These are phyloP conservation scores for Scleroderma bovista DNA, from an alignment of 768 basidiomycete species.

Conservation along the genomic window DNA sequence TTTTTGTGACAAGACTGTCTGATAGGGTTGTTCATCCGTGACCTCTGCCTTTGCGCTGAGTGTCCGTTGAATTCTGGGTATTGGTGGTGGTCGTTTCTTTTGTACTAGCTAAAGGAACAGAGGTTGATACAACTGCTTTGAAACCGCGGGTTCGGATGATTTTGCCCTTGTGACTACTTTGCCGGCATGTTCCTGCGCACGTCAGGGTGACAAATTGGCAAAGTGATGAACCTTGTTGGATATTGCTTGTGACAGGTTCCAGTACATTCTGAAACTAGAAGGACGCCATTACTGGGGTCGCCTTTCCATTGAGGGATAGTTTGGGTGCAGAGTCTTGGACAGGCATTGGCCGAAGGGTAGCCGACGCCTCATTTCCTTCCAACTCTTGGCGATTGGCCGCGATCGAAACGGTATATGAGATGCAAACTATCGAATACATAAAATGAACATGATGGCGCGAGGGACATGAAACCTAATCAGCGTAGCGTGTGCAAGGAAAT, in stretches of 20 bases:
- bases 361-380: too few relatives aligned
- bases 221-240: too few relatives aligned
- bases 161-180: too few relatives aligned
- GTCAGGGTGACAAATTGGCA: too few relatives aligned
- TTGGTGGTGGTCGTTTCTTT: slow-evolving; percentile 50
- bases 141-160: too few relatives aligned
- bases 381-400: too few relatives aligned
- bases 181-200: too few relatives aligned
- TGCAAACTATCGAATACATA: slow-evolving; percentile 3
- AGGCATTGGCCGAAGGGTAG: too few relatives aligned
- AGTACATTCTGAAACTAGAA: too few relatives aligned
- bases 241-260: too few relatives aligned
- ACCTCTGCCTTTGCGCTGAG: slow-evolving; percentile 35
- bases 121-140: slow-evolving; percentile 55
- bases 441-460: background rate
- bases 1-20: slow-evolving; percentile 22
- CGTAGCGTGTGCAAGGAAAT: slow-evolving; percentile 35
- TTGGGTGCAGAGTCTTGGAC: too few relatives aligned
- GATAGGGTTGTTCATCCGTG: slow-evolving; percentile 33
- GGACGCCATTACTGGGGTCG: too few relatives aligned
- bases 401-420: background rate
- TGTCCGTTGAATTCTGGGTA: slow-evolving; percentile 34
- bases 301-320: background rate
- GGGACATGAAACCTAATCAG: background rate
- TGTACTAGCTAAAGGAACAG: slow-evolving; percentile 48